Evolutionary conservation across 2,329 filamentous ascomycete species (phyloP), one percentile per base, ranked within the genome.

Genomic region (Ophiostoma sp.): DNA sequence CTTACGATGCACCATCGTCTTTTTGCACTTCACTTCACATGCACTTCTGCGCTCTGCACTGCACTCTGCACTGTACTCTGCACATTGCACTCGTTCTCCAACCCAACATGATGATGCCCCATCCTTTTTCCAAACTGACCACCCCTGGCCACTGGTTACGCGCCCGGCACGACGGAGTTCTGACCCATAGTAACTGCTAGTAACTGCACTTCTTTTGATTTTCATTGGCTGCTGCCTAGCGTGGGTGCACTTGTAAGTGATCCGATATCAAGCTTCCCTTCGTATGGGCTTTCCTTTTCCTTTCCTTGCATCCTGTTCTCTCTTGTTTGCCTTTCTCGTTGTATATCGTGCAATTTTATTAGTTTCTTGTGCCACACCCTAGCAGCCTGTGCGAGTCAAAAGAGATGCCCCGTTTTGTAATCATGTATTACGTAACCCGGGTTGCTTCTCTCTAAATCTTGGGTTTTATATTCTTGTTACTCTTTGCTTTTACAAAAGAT

Each of bases 111-210:
- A 17, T 35, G 33, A 36, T 33, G n/a, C 62, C 67, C 64, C 64
- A 17, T 60, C 67, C 44, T 31, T 54, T 39, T 48, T 36, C 17
- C 35, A 57, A 67, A 33, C 57, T 57, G 54, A 67, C 68, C 70
- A 72, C 33, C 68, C 68, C 68, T 66, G 67, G 67, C 23, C 67
- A 67, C 64, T 67, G 39, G 35, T 72, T 72, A 72, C 62, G 70
- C 72, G 72, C 72, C 72, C 72, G 70, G 70, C 67, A 72, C 35
- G 64, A 68, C 68, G 68, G 71, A 64, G 39, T 64, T 57, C 33
- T 48, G 69, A 68, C 69, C 69, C 69, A 68, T 35, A 60, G n/a
- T 62, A 39, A 31, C 13, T 17, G 57, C 35, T 35, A 60, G n/a
- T 62, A 39, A 31, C 13, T 17, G 57, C 35, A 23, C 39, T 60